Evolutionary conservation across 768 basidiomycete genomes (phyloP).

Genomic region (Mycena maculata): DNA sequence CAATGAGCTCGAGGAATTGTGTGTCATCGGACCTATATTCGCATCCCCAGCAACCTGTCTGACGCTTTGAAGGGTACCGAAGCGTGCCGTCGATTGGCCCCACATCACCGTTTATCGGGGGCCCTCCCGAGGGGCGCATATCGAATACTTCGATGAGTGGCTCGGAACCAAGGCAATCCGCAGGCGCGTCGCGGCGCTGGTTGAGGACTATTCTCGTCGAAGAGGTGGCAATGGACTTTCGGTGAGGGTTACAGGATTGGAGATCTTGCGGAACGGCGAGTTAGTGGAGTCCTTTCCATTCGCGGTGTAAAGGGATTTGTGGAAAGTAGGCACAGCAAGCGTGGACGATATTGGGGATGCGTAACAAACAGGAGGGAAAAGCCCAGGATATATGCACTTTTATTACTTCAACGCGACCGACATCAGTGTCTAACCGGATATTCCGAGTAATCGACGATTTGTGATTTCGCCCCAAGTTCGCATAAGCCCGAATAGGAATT

Average conservation of each 20-base stretch:
- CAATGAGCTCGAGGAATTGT: constrained; percentile 1
- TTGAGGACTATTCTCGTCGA: constrained; percentile 7
- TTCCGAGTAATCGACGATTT: too few species aligned
- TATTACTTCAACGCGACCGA: too few species aligned
- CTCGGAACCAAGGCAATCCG: constrained; percentile 2
- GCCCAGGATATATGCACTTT: too few species aligned
- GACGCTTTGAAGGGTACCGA: not conserved
- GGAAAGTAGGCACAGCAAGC: too few species aligned
- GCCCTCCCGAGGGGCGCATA: not conserved
- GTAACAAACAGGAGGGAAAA: too few species aligned
- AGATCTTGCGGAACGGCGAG: not conserved
- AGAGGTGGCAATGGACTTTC: constrained; percentile 7
- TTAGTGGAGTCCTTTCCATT: constrained; percentile 2
- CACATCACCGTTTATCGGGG: constrained; percentile 10
- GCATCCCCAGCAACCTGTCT: too few species aligned
- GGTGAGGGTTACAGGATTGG: constrained; percentile 9
- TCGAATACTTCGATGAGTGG: constrained; percentile 5
- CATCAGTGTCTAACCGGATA: too few species aligned
- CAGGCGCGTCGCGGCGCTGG: constrained; percentile 5
- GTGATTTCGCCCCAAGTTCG: too few species aligned
- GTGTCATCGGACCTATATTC: too few species aligned
- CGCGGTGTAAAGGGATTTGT: too few species aligned
- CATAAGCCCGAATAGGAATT: too few species aligned
- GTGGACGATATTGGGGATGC: too few species aligned
- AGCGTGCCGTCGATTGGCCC: not conserved